These are phyloP conservation scores for Thalassia testudinum DNA, from an alignment of 116 monocot genomes.

Conservation along the genomic window DNA sequence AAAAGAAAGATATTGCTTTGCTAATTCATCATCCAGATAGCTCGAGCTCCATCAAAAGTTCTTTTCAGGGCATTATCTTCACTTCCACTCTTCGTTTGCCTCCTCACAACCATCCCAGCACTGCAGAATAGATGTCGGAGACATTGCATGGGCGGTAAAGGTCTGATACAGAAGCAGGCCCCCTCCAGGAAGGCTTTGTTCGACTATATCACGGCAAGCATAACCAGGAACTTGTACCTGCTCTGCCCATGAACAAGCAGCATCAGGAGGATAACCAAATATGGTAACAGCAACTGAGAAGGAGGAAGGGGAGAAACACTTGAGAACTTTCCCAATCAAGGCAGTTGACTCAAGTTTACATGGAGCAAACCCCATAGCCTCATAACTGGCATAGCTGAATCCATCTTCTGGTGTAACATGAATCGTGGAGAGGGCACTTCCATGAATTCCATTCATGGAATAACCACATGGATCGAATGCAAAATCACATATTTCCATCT, in stretches of 20 bases:
- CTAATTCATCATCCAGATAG: no score
- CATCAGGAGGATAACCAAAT: slow-evolving; percentile 22
- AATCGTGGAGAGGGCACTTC: slow-evolving; percentile 44
- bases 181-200: slow-evolving; percentile 42
- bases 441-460: slow-evolving; percentile 65
- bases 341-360: slow-evolving; percentile 1
- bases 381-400: slow-evolving; percentile 83
- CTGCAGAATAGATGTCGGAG: slow-evolving; percentile 31
- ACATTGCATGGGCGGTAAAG: slow-evolving; percentile 18
- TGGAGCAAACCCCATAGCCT: slow-evolving; percentile 59
- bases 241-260: slow-evolving; percentile 28
- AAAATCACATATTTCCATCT: slow-evolving; percentile 87
- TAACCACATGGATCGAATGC: slow-evolving; percentile 90
- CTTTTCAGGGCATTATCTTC: no score
- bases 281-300: slow-evolving; percentile 76
- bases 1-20: no score
- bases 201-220: slow-evolving; percentile 11
- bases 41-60: no score
- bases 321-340: slow-evolving; percentile 43
- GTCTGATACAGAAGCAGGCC: slow-evolving; percentile 59
- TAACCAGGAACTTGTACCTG: slow-evolving; percentile 23
- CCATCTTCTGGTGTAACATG: slow-evolving; percentile 84
- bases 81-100: not conserved
- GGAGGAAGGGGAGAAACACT: slow-evolving; percentile 40
- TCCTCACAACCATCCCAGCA: slow-evolving; percentile 25